Base-by-base conservation (phyloP, 1,139 yeast species). In the Sugiyamaella paludigena region DNA sequence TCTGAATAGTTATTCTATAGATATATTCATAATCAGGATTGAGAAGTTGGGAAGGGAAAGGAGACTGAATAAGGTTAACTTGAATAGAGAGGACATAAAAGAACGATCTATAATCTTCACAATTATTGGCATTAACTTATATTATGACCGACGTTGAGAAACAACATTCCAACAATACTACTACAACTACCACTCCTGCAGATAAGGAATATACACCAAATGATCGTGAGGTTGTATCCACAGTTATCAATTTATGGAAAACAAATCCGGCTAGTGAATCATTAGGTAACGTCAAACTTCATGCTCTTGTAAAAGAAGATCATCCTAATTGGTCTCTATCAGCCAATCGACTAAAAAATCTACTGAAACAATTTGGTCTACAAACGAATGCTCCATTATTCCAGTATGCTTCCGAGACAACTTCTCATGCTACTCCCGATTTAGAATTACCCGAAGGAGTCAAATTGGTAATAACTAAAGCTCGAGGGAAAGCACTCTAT, bases 261-360 rank as follows among this genome's bases (percentile, higher is more conserved):
- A 75, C 76, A 51, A 88, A 84, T 58, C 82, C 88, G 1, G 67
- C 75, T 2, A 77, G 83, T 10, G 91, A 84, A 62, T 69, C 76
- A 1, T 64, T 83, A 24, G 83, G 85, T 1, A 68, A 77, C 11
- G 70, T 73, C 8, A 81, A 81, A 56, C 70, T 86, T 29, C 81
- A 78, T 54, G 72, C 71, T 0, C 60, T 76, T 19, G 72, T 87
- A 37, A 80, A 79, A 57, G 55, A 64, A 36, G 69, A 72, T 47
- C 77, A 84, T 57, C 78, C 81, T 1, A 71, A 70, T 44, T 87
- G 95, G 95, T 61, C 76, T 6, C 63, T 86, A 2, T 77, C 83
- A 29, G 85, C 80, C 54, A 79, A 79, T 54, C 70, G 86, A 45
- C 69, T 85, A 35, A 77, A 77, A 59, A 60, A 73, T 0, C 66